Base-by-base conservation (phyloP, 2,329 filamentous ascomycete genomes). In the Drechslera avenae region DNA sequence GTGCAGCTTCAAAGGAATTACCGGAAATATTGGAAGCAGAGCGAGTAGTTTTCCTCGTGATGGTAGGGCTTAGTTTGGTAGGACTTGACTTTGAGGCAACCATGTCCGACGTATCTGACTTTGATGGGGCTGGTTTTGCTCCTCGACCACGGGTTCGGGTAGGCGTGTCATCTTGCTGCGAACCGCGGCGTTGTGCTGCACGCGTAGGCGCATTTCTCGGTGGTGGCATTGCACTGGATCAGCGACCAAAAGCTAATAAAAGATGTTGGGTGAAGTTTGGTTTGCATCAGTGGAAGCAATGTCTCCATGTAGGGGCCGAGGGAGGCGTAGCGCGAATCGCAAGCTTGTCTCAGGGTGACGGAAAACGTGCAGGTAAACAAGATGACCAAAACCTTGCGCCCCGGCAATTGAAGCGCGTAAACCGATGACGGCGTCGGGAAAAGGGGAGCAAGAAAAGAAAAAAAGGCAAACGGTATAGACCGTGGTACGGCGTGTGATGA, bases 11-110 rank as follows among this genome's bases (percentile, higher is more conserved):
- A 43, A 66, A 62, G 3, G 63, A 66, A 39, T 69, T 67, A 37
- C 63, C 70, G 23, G 71, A 70, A 35, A 71, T 62, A 41, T 67
- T 69, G n/a, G 70, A 73, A 31, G 67, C 67, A 31, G 69, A 69
- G 14, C 72, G 67, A 33, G 72, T 73, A 1, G 67, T 64, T 36
- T 72, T 73, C 28, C 67, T 62, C n/a, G 67, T 63, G 30, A 66
- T 33, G 14, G 54, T 60, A 16, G 61, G 63, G 56, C 60, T 69
- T 51, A 61, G 49, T 44, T 62, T 64, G 36, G 56, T 59, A 8
- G 64, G 59, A 52, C 53, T 69, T 43, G 56, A 42, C 43, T 60
- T 66, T 53, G 66, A 56, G 52, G 64, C 55, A 17, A 60, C 57
- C 43, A 54, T 56, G 30, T 68, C 67, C 39, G 52, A 45, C 10